Evolutionary conservation across 225 moss, liverwort and hornwort species (phyloP), one percentile per base, ranked within the genome.

Genomic region (Rhytidiadelphus loreus): DNA sequence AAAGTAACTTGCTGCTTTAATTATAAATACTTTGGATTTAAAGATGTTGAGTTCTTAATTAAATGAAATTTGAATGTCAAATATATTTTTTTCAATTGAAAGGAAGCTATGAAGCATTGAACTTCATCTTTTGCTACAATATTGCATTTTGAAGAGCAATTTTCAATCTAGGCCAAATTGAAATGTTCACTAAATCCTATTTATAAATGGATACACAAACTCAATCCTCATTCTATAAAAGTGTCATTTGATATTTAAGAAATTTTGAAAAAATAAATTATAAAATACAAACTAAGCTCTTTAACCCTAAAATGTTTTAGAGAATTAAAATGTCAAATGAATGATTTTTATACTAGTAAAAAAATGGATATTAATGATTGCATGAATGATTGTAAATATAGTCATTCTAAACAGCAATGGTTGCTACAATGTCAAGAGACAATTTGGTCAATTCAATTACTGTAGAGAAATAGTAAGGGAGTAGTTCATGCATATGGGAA

Each of bases 401-500:
- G 3, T 43, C 16, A 26, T 71, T 43, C 3, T 0, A 3, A 4
- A 41, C 6, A 44, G 6, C 1, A 44, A 72, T 72, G 16, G 44
- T 6, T 72, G 9, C 1, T 16, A 44, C 9, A 23, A 16, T 72
- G 26, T 25, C 5, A 26, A 43, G 14, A 41, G 8, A 25, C 0
- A 39, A 70, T 13, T 43, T 0, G 1, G 7, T 43, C 16, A 26
- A 71, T 43, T 71, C 5, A 41, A 43, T 15, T 9, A 70, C 26
- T 25, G 5, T 8, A 41, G 8, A 41, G 1, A 7, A 24, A 8
- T 41, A 7, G 39, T 39, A 24, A 69, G 2, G 4, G 3, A 39
- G 2, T 24, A 13, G 39, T 41, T 2, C 1, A 24, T 0, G 3
- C 1, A 9, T 70, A 5, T 26, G 15, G 14, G 0, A 24, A 41